Conservation (phyloP, 169 alveolate species). For the Theileria annulata region DNA sequence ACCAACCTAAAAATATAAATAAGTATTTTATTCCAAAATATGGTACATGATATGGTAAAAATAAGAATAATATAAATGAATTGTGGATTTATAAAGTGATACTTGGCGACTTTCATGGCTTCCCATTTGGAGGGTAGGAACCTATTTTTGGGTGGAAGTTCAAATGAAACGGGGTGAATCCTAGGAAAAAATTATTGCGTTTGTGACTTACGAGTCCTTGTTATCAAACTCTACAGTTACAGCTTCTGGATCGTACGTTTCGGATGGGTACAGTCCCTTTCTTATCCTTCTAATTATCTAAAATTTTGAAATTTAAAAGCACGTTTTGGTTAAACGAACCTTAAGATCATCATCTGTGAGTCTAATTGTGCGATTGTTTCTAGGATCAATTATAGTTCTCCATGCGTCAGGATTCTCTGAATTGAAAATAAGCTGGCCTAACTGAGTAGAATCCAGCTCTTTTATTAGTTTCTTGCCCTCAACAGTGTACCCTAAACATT, state of each 20-base stretch:
- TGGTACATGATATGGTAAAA: background rate
- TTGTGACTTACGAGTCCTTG: conserved; percentile 43
- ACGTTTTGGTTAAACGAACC: background rate
- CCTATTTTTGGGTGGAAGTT: conserved; percentile 83
- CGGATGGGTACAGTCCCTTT: conserved; percentile 67
- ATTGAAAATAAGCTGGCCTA: conserved; percentile 55
- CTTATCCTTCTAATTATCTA: conserved; percentile 63
- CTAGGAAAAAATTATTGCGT: conserved; percentile 10
- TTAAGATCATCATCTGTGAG: conserved; percentile 60
- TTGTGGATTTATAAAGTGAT: background rate
- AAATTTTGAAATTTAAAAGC: too few relatives aligned
- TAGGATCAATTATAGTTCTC: conserved; percentile 60
- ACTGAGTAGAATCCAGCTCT: conserved; percentile 62
- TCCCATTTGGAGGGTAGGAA: conserved; percentile 89
- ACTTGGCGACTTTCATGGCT: conserved; percentile 79
- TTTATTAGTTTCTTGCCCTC: conserved; percentile 59
- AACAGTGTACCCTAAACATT: conserved; percentile 47
- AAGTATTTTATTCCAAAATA: background rate
- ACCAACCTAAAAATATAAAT: conserved; percentile 60
- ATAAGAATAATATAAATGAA: background rate
- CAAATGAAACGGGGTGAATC: conserved; percentile 79
- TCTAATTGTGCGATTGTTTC: conserved; percentile 49
- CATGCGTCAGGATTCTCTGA: conserved; percentile 67
- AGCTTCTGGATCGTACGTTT: conserved; percentile 56
- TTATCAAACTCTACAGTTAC: conserved; percentile 58